Percentiles rank a stretch among this genome's conserved stretches.
Conservation (phyloP, 2,329 filamentous ascomycete species). For the Sarocladium oryzae region DNA sequence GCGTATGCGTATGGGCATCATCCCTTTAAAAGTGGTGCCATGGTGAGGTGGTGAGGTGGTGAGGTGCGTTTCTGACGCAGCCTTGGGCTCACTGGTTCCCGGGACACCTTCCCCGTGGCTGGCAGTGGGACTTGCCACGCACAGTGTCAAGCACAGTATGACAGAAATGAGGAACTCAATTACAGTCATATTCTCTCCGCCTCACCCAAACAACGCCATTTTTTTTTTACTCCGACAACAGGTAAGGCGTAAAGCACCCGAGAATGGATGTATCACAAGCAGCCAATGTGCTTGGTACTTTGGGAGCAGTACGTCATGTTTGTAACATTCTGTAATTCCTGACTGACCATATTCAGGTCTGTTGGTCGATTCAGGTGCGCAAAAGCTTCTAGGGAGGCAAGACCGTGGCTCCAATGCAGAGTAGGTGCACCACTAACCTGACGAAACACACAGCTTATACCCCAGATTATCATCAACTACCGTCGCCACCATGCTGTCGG, state of each 20-base stretch:
- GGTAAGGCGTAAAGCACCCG: background rate
- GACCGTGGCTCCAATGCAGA: too few relatives aligned
- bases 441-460: conserved; percentile 16
- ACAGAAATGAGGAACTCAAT: too few relatives aligned
- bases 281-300: conserved; percentile 15
- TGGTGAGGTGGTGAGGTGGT: conserved; percentile 5
- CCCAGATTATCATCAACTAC: conserved; percentile 16
- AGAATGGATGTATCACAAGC: conserved; percentile 9
- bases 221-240: background rate
- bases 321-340: background rate
- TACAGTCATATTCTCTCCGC: background rate
- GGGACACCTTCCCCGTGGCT: too few relatives aligned
- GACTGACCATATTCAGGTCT: background rate
- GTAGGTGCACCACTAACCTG: too few relatives aligned
- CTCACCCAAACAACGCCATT: background rate
- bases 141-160: too few relatives aligned
- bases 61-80: too few relatives aligned
- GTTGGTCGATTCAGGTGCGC: conserved; percentile 5
- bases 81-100: too few relatives aligned
- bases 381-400: background rate
- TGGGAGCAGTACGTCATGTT: conserved; percentile 11
- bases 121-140: too few relatives aligned
- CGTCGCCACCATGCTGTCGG: conserved; percentile 13
- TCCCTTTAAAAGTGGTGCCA: background rate
- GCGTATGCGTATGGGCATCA: background rate